Evolutionary conservation across 768 basidiomycete species (phyloP).

Genomic region (Boletus reticulatus): DNA sequence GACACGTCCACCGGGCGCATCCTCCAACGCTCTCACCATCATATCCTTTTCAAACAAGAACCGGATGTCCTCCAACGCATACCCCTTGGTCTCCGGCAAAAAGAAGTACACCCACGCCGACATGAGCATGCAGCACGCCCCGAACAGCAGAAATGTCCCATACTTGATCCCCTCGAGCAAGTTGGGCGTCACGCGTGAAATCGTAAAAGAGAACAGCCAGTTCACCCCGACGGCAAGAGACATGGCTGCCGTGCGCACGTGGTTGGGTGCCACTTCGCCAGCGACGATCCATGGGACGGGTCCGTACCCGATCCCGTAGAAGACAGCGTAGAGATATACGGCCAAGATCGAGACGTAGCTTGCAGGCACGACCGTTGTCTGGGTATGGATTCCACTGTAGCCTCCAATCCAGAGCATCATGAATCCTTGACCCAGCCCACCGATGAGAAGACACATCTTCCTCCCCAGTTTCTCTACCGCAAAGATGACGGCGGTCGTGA

Average conservation of each 20-base stretch:
- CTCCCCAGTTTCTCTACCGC: slow-evolving; percentile 50
- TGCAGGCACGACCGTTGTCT: slow-evolving; percentile 26
- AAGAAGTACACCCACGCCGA: slow-evolving; percentile 35
- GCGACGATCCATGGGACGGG: slow-evolving; percentile 32
- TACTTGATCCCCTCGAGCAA: slow-evolving; percentile 32
- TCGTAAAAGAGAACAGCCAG: slow-evolving; percentile 38
- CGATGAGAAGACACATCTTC: slow-evolving; percentile 47
- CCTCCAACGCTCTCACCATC: slow-evolving; percentile 32
- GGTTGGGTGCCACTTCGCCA: slow-evolving; percentile 38
- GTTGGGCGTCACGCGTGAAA: slow-evolving; percentile 38
- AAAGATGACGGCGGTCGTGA: slow-evolving; percentile 39
- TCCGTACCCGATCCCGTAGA: slow-evolving; percentile 35
- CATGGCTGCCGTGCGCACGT: slow-evolving; percentile 35
- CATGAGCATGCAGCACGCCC: slow-evolving; percentile 32
- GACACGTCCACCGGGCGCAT: slow-evolving; percentile 33
- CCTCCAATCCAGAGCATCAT: slow-evolving; percentile 40
- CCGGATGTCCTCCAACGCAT: slow-evolving; percentile 39
- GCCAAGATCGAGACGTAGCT: slow-evolving; percentile 39
- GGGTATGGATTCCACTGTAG: slow-evolving; percentile 33
- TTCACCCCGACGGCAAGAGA: slow-evolving; percentile 32
- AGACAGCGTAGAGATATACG: slow-evolving; percentile 38
- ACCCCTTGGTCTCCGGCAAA: slow-evolving; percentile 41
- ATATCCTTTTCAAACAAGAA: slow-evolving; percentile 36
- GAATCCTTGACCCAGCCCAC: slow-evolving; percentile 45
- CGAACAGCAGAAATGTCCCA: slow-evolving; percentile 35